Conservation (phyloP, 805 yeast species). For the Isabelozyma rhagii region DNA sequence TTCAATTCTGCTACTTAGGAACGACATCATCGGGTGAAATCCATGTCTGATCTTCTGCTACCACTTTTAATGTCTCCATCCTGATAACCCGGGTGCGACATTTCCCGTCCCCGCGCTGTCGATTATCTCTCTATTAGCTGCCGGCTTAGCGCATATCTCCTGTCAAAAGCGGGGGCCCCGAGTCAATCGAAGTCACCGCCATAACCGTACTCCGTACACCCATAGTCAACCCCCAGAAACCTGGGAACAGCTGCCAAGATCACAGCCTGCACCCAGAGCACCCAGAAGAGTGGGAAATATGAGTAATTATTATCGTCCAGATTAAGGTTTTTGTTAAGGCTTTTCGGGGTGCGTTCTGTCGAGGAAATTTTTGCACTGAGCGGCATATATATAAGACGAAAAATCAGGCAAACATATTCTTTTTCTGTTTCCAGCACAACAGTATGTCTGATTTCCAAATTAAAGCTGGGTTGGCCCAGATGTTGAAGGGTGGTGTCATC, state of each 20-base stretch:
- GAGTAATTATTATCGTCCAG: not conserved
- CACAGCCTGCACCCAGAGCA: too few species aligned
- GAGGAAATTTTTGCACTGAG: not conserved
- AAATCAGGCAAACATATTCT: not conserved
- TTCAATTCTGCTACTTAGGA: too few species aligned
- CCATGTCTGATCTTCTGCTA: too few species aligned
- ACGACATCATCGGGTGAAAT: too few species aligned
- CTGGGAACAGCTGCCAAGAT: too few species aligned
- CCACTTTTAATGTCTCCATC: not conserved
- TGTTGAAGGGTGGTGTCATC: constrained; percentile 77
- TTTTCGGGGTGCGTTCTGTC: not conserved
- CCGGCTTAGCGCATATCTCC: not conserved
- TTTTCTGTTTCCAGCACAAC: not conserved
- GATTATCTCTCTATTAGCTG: not conserved
- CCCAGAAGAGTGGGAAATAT: not conserved
- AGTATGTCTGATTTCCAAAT: constrained; percentile 43
- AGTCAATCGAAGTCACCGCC: not conserved
- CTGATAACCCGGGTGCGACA: not conserved
- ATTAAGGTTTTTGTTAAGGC: not conserved
- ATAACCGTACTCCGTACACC: constrained; percentile 1
- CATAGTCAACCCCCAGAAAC: not conserved
- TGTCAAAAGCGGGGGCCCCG: not conserved
- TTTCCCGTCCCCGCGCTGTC: not conserved
- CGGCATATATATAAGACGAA: not conserved
- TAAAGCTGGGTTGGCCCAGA: constrained; percentile 80